Evolutionary conservation across 371 early-diverging fungal genomes (phyloP), one percentile per base, ranked within the genome.

Genomic region (Syncephalastrum monosporum): DNA sequence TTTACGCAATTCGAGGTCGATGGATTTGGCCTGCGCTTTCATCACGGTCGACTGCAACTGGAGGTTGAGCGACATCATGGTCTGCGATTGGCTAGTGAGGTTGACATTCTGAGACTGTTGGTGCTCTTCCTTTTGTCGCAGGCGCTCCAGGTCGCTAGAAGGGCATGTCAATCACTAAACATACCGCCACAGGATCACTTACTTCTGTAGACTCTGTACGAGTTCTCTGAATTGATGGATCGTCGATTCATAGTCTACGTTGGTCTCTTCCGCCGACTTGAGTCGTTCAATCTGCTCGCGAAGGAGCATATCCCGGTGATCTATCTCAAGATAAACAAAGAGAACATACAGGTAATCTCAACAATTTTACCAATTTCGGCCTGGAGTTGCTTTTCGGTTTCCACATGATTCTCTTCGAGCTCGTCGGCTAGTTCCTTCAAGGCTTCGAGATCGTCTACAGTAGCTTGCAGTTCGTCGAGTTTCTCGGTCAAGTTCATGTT

Each of bases 361-460:
- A 47, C 12, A 4, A 48, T 21, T 41, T 23, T 58, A 78, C 79
- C 83, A 51, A 95, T 90, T 65, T 95, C 96, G 4, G 83, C 85
- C 61, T 89, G 89, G 27, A 94, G 76, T 44, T 93, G 89, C 60
- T 90, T 88, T 66, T 91, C 92, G 14, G 88, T 90, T 53, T 94
- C 92, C 10, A 89, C 77, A 59, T 95, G 94, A 51, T 85, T 91
- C 60, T 93, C 92, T 68, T 95, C 95, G 61, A 95, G 70, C 65
- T 95, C 94, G 57, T 96, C 94, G 63, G 92, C 93, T 47, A 95
- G 72, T 55, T 92, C 94, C 65, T 89, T 87, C 25, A 96, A 72
- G 7, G 93, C 91, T 71, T 97, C 96, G 50, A 96, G 79, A 63
- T 93, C 95, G 47, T 93, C 96, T 38, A 93, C 83, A 1, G 73